These are phyloP conservation scores for Lecanicillium sp. DNA, from an alignment of 2,329 filamentous ascomycete species.

Conservation along the genomic window DNA sequence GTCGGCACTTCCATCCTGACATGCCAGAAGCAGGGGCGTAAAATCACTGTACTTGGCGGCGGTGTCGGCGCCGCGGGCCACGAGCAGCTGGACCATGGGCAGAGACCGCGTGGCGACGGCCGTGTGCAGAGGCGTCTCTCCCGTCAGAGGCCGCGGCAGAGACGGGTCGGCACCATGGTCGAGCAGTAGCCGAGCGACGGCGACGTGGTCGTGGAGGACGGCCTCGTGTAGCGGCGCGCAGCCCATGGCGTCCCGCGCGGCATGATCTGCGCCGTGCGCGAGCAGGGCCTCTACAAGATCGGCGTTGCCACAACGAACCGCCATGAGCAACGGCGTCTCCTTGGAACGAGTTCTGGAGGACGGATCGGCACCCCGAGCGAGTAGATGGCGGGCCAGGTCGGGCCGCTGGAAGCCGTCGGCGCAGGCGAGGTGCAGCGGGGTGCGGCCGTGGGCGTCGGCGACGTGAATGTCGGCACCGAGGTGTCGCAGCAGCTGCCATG, in stretches of 20 bases:
- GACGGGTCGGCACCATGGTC: conserved; percentile 8
- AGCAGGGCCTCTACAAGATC: conserved; percentile 9
- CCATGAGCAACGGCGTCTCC: conserved; percentile 5
- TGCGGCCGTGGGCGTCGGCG: neutral
- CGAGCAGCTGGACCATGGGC: conserved; percentile 7
- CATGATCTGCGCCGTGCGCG: conserved; percentile 4
- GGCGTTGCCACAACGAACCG: conserved; percentile 6
- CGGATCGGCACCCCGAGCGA: conserved; percentile 4
- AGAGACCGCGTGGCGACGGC: conserved; percentile 2
- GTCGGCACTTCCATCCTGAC: conserved; percentile 5
- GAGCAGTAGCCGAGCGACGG: conserved; percentile 2
- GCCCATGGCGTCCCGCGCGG: conserved; percentile 2
- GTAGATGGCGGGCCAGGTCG: conserved; percentile 7
- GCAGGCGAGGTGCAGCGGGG: conserved; percentile 11
- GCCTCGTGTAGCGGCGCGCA: conserved; percentile 7
- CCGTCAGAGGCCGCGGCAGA: conserved; percentile 5
- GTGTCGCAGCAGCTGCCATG: conserved; percentile 10
- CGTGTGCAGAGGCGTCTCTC: conserved; percentile 8
- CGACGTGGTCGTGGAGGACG: conserved; percentile 1
- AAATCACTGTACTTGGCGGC: conserved; percentile 10
- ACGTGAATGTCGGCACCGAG: conserved; percentile 8
- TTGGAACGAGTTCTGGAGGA: neutral
- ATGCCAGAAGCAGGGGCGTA: conserved; percentile 7
- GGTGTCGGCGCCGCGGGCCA: conserved; percentile 4
- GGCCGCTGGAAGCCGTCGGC: conserved; percentile 6